These are phyloP conservation scores for Dioscorea cayenensis DNA, from an alignment of 116 monocot species.

Conservation along the genomic window DNA sequence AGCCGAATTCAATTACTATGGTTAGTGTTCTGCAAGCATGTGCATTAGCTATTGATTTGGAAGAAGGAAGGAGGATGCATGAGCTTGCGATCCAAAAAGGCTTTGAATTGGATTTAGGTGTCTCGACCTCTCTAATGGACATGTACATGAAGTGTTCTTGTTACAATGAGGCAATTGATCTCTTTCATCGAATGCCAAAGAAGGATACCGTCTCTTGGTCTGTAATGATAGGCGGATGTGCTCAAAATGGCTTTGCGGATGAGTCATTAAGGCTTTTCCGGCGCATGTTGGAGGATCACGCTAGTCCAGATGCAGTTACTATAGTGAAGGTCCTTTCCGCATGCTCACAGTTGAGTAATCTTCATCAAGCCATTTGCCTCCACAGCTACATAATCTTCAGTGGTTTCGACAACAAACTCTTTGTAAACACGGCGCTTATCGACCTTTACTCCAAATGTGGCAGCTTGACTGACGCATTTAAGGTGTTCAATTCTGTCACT, in stretches of 20 bases:
- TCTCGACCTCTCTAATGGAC: constrained; percentile 63
- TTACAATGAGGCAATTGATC: constrained; percentile 27
- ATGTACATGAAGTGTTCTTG: constrained; percentile 83
- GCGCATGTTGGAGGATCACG: constrained; percentile 26
- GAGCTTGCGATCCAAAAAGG: constrained; percentile 29
- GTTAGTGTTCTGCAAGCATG: constrained; percentile 54
- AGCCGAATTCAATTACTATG: constrained; percentile 46
- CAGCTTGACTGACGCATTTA: constrained; percentile 20
- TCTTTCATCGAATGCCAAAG: constrained; percentile 43
- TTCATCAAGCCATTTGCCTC: constrained; percentile 37
- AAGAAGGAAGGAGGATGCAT: constrained; percentile 49
- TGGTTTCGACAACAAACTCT: constrained; percentile 41
- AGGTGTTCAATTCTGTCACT: constrained; percentile 22
- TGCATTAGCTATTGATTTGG: constrained; percentile 25
- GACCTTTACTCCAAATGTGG: constrained; percentile 60
- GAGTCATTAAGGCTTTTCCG: constrained; percentile 39
- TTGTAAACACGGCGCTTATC: constrained; percentile 40
- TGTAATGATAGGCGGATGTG: constrained; percentile 45
- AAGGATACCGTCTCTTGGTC: constrained; percentile 58
- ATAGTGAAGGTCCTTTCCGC: constrained; percentile 61
- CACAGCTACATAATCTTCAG: constrained; percentile 39
- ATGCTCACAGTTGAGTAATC: constrained; percentile 28
- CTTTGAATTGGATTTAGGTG: constrained; percentile 28
- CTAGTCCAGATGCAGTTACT: constrained; percentile 52
- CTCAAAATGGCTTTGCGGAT: constrained; percentile 39